Evolutionary conservation across 768 basidiomycete species (phyloP).

Genomic region (Lactifluus piperatus): DNA sequence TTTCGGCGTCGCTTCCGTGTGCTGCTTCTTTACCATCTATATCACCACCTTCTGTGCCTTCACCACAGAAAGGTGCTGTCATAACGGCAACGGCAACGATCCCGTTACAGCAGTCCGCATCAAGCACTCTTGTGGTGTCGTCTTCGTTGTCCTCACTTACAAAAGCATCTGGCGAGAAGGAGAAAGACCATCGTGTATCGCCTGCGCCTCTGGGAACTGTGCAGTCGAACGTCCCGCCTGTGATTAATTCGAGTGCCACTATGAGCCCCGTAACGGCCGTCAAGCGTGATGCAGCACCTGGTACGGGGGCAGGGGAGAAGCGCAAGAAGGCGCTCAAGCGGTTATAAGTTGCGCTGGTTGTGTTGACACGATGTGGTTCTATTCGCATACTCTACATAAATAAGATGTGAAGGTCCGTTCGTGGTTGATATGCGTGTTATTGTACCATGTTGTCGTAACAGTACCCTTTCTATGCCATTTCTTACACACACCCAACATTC

Average conservation of each 20-base stretch:
- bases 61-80: constrained; percentile 22
- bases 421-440: neutral
- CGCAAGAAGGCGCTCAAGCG: constrained; percentile 85
- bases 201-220: constrained; percentile 65
- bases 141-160: constrained; percentile 28
- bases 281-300: constrained; percentile 55
- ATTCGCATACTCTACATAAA: neutral
- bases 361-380: neutral
- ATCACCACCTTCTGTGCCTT: constrained; percentile 25
- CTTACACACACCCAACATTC: neutral
- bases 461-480: neutral
- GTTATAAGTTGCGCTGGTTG: constrained; percentile 32
- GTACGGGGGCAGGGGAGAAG: constrained; percentile 55
- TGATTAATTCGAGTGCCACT: constrained; percentile 21
- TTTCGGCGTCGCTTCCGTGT: constrained; percentile 25
- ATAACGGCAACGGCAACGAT: constrained; percentile 29
- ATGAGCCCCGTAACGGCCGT: constrained; percentile 48
- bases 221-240: constrained; percentile 49
- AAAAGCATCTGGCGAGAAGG: constrained; percentile 20
- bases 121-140: constrained; percentile 33
- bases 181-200: constrained; percentile 55
- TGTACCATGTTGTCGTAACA: constrained; percentile 11
- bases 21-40: constrained; percentile 27
- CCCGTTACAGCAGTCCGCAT: constrained; percentile 32
- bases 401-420: neutral